phyloP scores from a whole-genome alignment of 2,329 filamentous ascomycete genomes.

The Calonectria crousiana region DNA sequence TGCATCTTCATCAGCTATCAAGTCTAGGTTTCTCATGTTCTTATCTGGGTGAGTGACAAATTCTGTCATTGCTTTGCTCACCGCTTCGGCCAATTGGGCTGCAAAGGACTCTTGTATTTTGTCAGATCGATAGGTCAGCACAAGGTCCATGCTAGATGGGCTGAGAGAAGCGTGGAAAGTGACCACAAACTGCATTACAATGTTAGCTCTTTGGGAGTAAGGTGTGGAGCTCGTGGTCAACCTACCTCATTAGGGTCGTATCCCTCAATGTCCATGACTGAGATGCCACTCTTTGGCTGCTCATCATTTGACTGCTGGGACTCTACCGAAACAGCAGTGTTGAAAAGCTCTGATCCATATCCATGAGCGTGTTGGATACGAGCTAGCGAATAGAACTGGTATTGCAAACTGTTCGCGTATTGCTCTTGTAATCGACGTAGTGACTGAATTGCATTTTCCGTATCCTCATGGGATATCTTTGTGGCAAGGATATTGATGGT shows the following conservation, averaged over 20 bases:
- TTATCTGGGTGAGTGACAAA: neutral
- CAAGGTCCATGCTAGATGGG: neutral
- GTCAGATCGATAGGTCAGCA: neutral
- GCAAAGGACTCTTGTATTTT: neutral
- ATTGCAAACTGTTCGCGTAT: neutral
- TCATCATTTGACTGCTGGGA: neutral
- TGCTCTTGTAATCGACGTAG: neutral
- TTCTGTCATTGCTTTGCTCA: neutral
- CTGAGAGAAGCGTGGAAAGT: neutral
- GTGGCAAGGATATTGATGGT: neutral
- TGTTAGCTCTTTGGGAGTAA: neutral
- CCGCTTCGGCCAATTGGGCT: neutral
- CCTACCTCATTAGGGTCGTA: neutral
- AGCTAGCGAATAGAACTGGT: neutral
- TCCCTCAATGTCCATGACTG: neutral
- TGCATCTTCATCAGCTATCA: neutral
- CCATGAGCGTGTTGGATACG: neutral
- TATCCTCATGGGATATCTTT: neutral
- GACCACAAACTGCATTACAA: neutral
- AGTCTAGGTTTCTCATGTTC: neutral
- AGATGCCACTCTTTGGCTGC: neutral
- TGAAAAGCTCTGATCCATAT: neutral
- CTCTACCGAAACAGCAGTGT: neutral
- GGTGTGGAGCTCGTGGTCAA: neutral
- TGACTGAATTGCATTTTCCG: neutral